These are phyloP conservation scores for Dothiorella sarmentorum DNA, from an alignment of 2,329 filamentous ascomycete genomes.

Conservation along the genomic window DNA sequence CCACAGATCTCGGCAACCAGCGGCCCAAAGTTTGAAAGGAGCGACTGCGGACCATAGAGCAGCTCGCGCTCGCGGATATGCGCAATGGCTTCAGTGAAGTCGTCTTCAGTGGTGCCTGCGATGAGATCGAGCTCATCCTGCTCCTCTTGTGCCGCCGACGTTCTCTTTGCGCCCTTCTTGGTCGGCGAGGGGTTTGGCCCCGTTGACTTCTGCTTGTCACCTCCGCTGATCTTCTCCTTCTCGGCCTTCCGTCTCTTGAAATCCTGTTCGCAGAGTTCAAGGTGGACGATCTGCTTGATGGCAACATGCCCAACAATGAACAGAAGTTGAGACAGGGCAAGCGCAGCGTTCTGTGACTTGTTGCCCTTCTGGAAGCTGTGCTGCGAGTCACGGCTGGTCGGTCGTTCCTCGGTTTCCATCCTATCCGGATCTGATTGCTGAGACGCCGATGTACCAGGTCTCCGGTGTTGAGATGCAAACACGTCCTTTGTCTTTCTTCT, in stretches of 20 bases:
- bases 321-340: constrained; percentile 81
- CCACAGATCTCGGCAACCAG: constrained; percentile 90
- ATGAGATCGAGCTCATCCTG: constrained; percentile 93
- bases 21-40: constrained; percentile 87
- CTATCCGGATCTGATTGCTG: constrained; percentile 7
- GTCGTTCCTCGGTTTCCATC: constrained; percentile 23
- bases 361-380: constrained; percentile 19
- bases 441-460: constrained; percentile 1
- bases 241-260: constrained; percentile 96
- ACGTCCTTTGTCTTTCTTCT: constrained; percentile 81
- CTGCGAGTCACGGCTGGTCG: constrained; percentile 5
- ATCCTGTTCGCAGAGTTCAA: constrained; percentile 95
- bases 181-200: constrained; percentile 28
- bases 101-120: constrained; percentile 90
- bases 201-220: constrained; percentile 32
- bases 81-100: constrained; percentile 83
- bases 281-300: constrained; percentile 97
- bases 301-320: constrained; percentile 96
- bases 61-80: constrained; percentile 83
- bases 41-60: constrained; percentile 74
- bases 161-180: constrained; percentile 42
- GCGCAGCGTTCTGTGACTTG: constrained; percentile 63
- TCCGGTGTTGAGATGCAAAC: constrained; percentile 55
- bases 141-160: constrained; percentile 59
- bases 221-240: constrained; percentile 61